Base-by-base conservation (phyloP, 495 filamentous ascomycete species). In the Wilcoxina mikolae region DNA sequence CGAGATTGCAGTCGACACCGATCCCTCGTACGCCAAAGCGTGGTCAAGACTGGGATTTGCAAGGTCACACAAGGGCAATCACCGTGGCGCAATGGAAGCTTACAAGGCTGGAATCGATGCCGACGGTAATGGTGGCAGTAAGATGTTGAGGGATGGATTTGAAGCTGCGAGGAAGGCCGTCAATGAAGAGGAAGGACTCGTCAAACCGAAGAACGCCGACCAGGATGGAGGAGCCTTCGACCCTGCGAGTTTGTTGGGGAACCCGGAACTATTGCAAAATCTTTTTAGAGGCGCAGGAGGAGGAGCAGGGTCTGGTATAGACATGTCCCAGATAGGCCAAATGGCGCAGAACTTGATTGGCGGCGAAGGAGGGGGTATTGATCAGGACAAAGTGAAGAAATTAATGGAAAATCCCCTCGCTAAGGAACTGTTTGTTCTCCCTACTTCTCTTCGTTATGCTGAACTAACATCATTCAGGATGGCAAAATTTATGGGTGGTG, bases 261-360 rank as follows among this genome's bases (percentile, higher is more conserved):
- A 98, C 73, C 91, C 91, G 38, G 95, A 95, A 91, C 90, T 98
- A n/a, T n/a, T n/a, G n/a, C n/a, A n/a, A n/a, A n/a, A n/a, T n/a
- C n/a, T n/a, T n/a, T n/a, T n/a, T n/a, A n/a, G n/a, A n/a, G n/a
- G n/a, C n/a, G n/a, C 68, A 73, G 86, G 42, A 82, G 73, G 71
- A 94, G 94, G 86, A 90, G 75, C 72, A 25, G 74, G 69, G 55
- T 62, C 62, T 9, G 75, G 74, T 27, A 78, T 59, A 3, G 83
- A 81, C 26, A n/a, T n/a, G n/a, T n/a, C n/a, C n/a, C n/a, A n/a
- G n/a, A n/a, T n/a, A n/a, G n/a, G n/a, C n/a, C n/a, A n/a, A n/a
- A n/a, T n/a, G n/a, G n/a, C n/a, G n/a, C n/a, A n/a, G n/a, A n/a
- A n/a, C n/a, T n/a, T n/a, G n/a, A n/a, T n/a, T n/a, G n/a, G n/a